Base-by-base conservation (phyloP, 2,329 filamentous ascomycete genomes). In the Ceratocystis variospora region DNA sequence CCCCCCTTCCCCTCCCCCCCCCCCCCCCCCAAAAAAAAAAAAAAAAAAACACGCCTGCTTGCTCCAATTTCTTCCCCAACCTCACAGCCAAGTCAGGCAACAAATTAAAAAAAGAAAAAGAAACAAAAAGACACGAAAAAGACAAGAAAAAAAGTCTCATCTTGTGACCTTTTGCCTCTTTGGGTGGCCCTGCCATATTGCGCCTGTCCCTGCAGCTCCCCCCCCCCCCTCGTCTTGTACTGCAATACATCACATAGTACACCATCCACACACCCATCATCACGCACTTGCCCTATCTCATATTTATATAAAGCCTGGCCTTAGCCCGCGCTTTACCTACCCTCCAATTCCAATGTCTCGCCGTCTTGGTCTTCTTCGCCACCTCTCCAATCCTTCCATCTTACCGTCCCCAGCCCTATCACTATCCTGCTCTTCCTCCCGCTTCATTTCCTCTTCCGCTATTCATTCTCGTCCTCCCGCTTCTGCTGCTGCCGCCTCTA, bases 381-480 rank as follows among this genome's bases (percentile, higher is more conserved):
- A 53, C 45, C 50, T 63, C 44, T 67, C 55, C 55, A 37, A 37
- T 19, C 55, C 62, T 44, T 63, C 55, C 37, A 50, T 46, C 17
- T 19, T 48, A 15, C 59, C 57, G 22, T 62, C 50, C 66, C 65
- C 31, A 41, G 37, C 37, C 17, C 31, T 65, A 17, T 5, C 63
- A 31, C 61, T 68, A 3, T 33, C 55, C 12, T 33, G 6, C 28
- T 59, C 55, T 10, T 59, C 55, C 48, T 61, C n/a, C 37, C 67
- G 64, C 62, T 66, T n/a, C 45, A 45, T 67, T 50, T 63, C 68
- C 69, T 55, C 63, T 61, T 63, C 66, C 62, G 65, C 63, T 62
- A 37, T 63, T 37, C 62, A 41, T 65, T 25, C 25, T 45, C 25
- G 31, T 41, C 63, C 45, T 28, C 65, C 55, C 15, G 31, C 59